Conservation (phyloP, 2,329 filamentous ascomycete species). For the Penicillium sp. region DNA sequence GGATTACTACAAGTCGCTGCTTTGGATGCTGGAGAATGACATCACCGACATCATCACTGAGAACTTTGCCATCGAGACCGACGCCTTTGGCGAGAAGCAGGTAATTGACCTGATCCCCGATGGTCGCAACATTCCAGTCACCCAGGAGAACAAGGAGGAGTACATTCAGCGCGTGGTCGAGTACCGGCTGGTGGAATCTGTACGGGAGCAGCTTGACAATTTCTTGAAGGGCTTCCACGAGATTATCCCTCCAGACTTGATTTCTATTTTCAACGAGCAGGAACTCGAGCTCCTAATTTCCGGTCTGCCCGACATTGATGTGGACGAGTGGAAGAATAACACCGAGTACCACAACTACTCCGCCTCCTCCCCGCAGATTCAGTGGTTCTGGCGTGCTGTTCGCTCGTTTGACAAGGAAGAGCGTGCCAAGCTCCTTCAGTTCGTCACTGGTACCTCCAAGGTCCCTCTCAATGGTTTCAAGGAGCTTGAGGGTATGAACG, state of each 20-base stretch:
- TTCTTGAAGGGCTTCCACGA: conserved; percentile 96
- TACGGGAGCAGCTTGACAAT: conserved; percentile 89
- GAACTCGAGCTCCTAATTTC: conserved; percentile 96
- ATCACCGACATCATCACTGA: conserved; percentile 98
- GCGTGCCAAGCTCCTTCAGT: conserved; percentile 93
- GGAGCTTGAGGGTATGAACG: conserved; percentile 99
- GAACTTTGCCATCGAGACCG: conserved; percentile 91
- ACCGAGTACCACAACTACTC: conserved; percentile 99
- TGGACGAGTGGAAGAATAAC: conserved; percentile 99
- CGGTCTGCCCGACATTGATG: conserved; percentile 92
- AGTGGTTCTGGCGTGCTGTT: conserved; percentile 99
- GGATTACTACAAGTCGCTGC: conserved; percentile 97
- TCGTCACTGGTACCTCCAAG: conserved; percentile 97
- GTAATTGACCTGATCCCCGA: conserved; percentile 84
- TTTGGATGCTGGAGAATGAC: conserved; percentile 98
- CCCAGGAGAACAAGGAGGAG: conserved; percentile 97
- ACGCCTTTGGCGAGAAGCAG: conserved; percentile 88
- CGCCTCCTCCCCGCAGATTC: conserved; percentile 90
- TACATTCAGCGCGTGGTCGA: conserved; percentile 95
- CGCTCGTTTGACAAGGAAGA: conserved; percentile 99
- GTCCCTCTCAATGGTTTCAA: conserved; percentile 98
- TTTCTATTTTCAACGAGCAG: conserved; percentile 98
- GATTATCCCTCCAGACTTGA: conserved; percentile 90
- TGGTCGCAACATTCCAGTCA: conserved; percentile 89
- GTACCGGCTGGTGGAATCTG: conserved; percentile 87